Evolutionary conservation across 2,329 filamentous ascomycete species (phyloP).

Genomic region (Juglanconis sp.): DNA sequence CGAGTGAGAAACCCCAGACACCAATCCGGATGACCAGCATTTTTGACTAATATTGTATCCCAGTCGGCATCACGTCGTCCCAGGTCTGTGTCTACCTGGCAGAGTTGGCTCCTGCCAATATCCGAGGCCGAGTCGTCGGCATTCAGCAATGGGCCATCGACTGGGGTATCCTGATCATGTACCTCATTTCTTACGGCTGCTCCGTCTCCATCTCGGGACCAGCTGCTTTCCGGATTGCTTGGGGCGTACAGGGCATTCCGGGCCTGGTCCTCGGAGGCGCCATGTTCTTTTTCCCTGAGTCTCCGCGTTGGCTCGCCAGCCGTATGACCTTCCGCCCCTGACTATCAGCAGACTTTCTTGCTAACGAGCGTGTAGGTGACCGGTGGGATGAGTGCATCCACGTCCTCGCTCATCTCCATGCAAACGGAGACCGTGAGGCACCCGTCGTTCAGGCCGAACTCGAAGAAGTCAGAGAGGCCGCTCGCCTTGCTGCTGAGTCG

Average conservation of each 20-base stretch:
- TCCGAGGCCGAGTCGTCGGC: slow-evolving; percentile 58
- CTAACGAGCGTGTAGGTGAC: slow-evolving; percentile 40
- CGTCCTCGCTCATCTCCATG: slow-evolving; percentile 58
- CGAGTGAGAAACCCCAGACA: slow-evolving; percentile 6
- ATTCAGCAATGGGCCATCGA: slow-evolving; percentile 71
- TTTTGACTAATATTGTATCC: slow-evolving; percentile 24
- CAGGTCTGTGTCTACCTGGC: slow-evolving; percentile 69
- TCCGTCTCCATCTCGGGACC: slow-evolving; percentile 44
- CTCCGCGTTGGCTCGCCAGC: slow-evolving; percentile 67
- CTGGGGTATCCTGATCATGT: slow-evolving; percentile 62
- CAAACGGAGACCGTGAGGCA: slow-evolving; percentile 51
- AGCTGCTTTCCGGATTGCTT: slow-evolving; percentile 58
- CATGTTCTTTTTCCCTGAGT: slow-evolving; percentile 60
- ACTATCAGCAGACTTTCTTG: not conserved
- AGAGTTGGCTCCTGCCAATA: slow-evolving; percentile 59
- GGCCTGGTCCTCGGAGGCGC: slow-evolving; percentile 51
- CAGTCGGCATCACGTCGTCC: slow-evolving; percentile 71
- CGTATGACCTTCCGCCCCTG: not conserved
- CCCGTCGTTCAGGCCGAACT: slow-evolving; percentile 35
- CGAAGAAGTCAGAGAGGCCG: slow-evolving; percentile 30
- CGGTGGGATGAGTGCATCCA: slow-evolving; percentile 63
- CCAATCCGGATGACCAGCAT: too few species aligned
- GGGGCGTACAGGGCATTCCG: slow-evolving; percentile 58
- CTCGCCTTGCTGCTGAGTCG: slow-evolving; percentile 34
- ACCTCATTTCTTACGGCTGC: slow-evolving; percentile 18